phyloP scores from a whole-genome alignment of 345 rosid species.

The Citrus inodora region DNA sequence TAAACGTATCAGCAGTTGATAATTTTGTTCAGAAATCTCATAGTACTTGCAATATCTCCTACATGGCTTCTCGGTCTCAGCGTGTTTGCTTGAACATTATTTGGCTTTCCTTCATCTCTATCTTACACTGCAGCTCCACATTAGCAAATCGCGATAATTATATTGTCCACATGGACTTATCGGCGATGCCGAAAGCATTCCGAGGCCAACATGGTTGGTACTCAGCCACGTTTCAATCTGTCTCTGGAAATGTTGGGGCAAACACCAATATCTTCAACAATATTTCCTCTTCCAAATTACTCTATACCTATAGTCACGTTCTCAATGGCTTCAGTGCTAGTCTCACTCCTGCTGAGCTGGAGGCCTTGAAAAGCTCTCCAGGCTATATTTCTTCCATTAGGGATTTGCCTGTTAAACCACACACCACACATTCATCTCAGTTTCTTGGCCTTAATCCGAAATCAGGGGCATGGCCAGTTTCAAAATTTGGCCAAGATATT shows the following conservation, averaged over 20 bases:
- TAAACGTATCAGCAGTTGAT: constrained; percentile 6
- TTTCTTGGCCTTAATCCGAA: constrained; percentile 31
- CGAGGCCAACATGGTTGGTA: constrained; percentile 33
- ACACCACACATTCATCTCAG: constrained; percentile 40
- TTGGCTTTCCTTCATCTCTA: constrained; percentile 9
- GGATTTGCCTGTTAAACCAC: constrained; percentile 32
- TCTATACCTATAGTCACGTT: constrained; percentile 38
- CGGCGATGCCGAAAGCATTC: constrained; percentile 46
- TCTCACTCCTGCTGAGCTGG: constrained; percentile 32
- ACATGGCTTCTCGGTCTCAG: constrained; percentile 15
- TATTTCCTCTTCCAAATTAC: constrained; percentile 19
- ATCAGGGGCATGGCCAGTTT: constrained; percentile 37
- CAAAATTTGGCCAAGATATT: constrained; percentile 38
- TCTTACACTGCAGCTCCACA: neutral
- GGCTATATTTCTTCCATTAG: constrained; percentile 34
- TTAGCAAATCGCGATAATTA: constrained; percentile 30
- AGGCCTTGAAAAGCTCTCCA: constrained; percentile 29
- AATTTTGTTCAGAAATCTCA: neutral
- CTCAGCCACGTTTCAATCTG: constrained; percentile 33
- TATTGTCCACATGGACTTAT: constrained; percentile 45
- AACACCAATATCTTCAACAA: neutral
- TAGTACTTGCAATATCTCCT: neutral
- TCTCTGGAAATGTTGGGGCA: neutral
- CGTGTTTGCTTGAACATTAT: neutral
- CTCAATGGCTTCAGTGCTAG: constrained; percentile 48